phyloP scores from a whole-genome alignment of 192 early-diverging fungal genomes.

The Rhizophlyctis rosea region DNA sequence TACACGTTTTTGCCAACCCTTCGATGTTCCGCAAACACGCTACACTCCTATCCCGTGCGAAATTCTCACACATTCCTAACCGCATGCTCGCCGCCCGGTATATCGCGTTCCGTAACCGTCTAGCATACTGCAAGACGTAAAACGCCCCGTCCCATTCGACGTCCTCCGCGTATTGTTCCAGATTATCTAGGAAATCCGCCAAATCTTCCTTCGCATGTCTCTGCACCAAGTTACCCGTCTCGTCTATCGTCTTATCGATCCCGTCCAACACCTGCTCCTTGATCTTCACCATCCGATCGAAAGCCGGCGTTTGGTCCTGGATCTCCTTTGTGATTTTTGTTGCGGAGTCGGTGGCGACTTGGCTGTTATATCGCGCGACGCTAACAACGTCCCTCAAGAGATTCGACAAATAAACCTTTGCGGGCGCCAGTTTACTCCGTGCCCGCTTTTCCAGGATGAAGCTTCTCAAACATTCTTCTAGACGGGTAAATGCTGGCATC shows the following conservation, averaged over 20 bases:
- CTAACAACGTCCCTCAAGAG: conserved; percentile 76
- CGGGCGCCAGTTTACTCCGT: conserved; percentile 91
- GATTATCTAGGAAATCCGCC: conserved; percentile 56
- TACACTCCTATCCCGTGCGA: conserved; percentile 32
- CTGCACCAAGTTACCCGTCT: conserved; percentile 30
- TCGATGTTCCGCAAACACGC: conserved; percentile 41
- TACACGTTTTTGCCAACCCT: conserved; percentile 29
- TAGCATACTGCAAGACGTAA: conserved; percentile 84
- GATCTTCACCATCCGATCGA: conserved; percentile 70
- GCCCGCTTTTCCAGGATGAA: conserved; percentile 95
- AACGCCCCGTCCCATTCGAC: conserved; percentile 79
- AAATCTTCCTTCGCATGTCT: conserved; percentile 30
- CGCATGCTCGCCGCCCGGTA: conserved; percentile 40
- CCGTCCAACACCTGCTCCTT: conserved; percentile 67
- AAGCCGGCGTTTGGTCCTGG: conserved; percentile 53
- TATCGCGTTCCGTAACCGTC: conserved; percentile 59
- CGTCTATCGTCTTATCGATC: conserved; percentile 45
- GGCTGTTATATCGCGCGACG: conserved; percentile 69
- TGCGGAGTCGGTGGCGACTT: conserved; percentile 54
- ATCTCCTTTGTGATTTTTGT: conserved; percentile 53
- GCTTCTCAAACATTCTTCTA: conserved; percentile 83
- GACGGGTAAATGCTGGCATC: conserved; percentile 65
- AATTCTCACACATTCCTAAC: conserved; percentile 38
- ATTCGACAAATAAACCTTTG: conserved; percentile 85
- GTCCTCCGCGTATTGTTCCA: conserved; percentile 64